phyloP scores from a whole-genome alignment of 305 asterid genomes.

The Salvia sclarea region DNA sequence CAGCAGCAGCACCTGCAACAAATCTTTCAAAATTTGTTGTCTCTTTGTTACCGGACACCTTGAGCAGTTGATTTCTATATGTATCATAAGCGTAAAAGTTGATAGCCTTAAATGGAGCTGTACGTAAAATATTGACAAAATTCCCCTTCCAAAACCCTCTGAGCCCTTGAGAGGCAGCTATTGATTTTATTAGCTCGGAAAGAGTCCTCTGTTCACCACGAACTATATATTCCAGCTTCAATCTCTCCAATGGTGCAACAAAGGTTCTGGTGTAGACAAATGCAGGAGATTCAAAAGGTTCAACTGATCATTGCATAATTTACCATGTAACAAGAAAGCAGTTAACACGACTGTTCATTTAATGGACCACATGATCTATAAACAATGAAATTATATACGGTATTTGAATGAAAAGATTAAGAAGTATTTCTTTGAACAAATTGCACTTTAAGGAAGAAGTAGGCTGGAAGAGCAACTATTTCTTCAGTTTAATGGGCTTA shows the following conservation, averaged over 20 bases:
- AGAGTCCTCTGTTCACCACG: constrained; percentile 85
- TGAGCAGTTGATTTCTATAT: constrained; percentile 72
- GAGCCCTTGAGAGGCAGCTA: constrained; percentile 77
- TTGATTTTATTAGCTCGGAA: constrained; percentile 65
- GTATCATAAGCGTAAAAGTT: constrained; percentile 91
- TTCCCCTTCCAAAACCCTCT: constrained; percentile 98
- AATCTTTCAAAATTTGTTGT: constrained; percentile 86
- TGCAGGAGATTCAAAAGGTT: constrained; percentile 21
- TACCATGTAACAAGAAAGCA: not conserved
- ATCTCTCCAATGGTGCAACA: constrained; percentile 96
- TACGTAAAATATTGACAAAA: constrained; percentile 83
- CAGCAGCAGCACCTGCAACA: constrained; percentile 96
- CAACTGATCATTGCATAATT: constrained; percentile 20
- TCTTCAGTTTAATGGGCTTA: not conserved
- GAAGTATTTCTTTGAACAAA: constrained; percentile 16
- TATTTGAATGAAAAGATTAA: not conserved
- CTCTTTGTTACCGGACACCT: constrained; percentile 71
- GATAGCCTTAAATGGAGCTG: constrained; percentile 96
- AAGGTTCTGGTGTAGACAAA: constrained; percentile 64
- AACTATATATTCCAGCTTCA: constrained; percentile 91
- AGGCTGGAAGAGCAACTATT: not conserved
- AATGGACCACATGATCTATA: constrained; percentile 13
- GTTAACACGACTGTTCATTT: constrained; percentile 1
- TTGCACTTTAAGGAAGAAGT: not conserved
- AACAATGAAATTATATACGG: constrained; percentile 3